These are phyloP conservation scores for Eimeria maxima DNA, from an alignment of 169 alveolate genomes.

Conservation along the genomic window DNA sequence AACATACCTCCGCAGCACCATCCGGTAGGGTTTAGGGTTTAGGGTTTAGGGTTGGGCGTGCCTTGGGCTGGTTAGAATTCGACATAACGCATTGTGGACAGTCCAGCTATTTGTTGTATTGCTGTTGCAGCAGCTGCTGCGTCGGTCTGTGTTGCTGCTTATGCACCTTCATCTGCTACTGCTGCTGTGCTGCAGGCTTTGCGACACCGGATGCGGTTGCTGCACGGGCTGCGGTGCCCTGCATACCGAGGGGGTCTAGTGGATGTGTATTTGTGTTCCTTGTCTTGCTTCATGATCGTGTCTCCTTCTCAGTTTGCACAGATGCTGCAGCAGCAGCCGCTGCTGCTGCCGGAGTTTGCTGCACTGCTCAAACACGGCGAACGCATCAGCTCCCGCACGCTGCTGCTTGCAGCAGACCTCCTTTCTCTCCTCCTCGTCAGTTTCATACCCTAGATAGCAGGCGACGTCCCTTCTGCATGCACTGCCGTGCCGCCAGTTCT, in stretches of 20 bases:
- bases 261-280: constrained; percentile 60
- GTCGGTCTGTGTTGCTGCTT: not conserved
- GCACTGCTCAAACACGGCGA: constrained; percentile 67
- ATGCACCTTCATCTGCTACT: not conserved
- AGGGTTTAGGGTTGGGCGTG: not conserved
- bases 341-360: constrained; percentile 70
- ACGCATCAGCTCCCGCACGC: constrained; percentile 66
- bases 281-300: constrained; percentile 66
- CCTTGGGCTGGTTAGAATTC: not conserved
- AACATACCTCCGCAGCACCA: constrained; percentile 68
- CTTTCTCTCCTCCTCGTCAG: constrained; percentile 75
- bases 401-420: constrained; percentile 76
- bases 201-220: constrained; percentile 76
- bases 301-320: constrained; percentile 43
- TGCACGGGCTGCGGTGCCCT: constrained; percentile 75
- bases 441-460: not conserved
- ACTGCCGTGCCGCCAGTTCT: not conserved
- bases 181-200: constrained; percentile 52
- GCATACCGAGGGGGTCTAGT: constrained; percentile 69
- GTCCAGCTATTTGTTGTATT: not conserved
- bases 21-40: constrained; percentile 55
- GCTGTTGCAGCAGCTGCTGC: not conserved
- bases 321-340: constrained; percentile 57
- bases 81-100: not conserved
- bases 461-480: not conserved